Base-by-base conservation (phyloP, 192 early-diverging fungal genomes). In the Mortierella antarctica region DNA sequence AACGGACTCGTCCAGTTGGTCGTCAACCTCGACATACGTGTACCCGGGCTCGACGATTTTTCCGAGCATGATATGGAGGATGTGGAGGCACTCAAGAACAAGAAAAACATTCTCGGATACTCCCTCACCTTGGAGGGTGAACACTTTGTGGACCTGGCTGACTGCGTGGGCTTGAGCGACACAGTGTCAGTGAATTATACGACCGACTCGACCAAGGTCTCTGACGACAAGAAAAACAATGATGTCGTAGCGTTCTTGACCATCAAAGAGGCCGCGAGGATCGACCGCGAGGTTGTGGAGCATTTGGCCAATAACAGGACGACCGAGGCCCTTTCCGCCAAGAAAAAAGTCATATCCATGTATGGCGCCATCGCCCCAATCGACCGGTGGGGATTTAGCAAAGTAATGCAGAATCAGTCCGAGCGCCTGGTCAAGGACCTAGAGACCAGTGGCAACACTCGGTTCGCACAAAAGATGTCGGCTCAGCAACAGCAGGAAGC, bases 291-390 rank as follows among this genome's bases (percentile, higher is more conserved):
- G 18, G 64, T 61, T 53, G 44, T 74, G 64, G 72, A 74, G 5
- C 72, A 74, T 61, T 18, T 74, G 57, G 72, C 72, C 39, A 67
- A 74, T 40, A 74, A 74, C 72, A 52, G 72, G 51, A 74, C 72
- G n/a, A 23, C 56, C 9, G 64, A 74, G 18, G 72, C 72, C 44
- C 40, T 74, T 49, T 20, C 12, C 8, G 72, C 72, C 61, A 74
- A 74, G 46, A 74, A 58, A 58, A 66, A 67, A 51, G 72, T 62
- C n/a, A 55, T 74, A 10, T 39, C 39, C 57, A 74, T 67, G 63
- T 74, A 67, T 51, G 18, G n/a, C 8, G 63, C 49, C 49, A 45
- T 56, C 61, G 40, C 63, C 49, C 10, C 56, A 13, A 67, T 31
- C 5, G 72, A 74, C 58, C 65, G 65, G 4, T 31, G 64, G 40